phyloP scores from a whole-genome alignment of 257 asterid species.

The Verbena officinalis region DNA sequence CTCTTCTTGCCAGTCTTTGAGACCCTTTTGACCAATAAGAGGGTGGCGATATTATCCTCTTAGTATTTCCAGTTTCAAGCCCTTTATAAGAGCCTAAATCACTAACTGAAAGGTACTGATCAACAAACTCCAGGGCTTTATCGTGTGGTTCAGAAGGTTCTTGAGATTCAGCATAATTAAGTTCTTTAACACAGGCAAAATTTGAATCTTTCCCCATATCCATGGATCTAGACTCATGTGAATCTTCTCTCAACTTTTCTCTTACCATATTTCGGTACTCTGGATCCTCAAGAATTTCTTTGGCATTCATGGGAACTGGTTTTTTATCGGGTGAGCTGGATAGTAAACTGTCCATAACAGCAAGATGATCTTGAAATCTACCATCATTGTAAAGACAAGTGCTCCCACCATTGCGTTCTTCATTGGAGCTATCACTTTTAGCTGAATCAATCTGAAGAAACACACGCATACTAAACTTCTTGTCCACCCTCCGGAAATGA shows the following conservation, averaged over 20 bases:
- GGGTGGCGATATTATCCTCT: constrained; percentile 49
- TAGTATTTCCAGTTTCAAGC: constrained; percentile 26
- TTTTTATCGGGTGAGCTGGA: constrained; percentile 35
- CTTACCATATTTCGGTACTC: constrained; percentile 26
- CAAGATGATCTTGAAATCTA: constrained; percentile 29
- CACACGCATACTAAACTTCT: constrained; percentile 20
- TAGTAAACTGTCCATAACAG: constrained; percentile 18
- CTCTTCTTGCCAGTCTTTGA: constrained; percentile 58
- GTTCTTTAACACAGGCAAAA: constrained; percentile 28
- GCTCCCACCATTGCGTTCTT: constrained; percentile 29
- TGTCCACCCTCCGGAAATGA: constrained; percentile 40
- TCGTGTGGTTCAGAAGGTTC: constrained; percentile 51
- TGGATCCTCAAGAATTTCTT: not conserved
- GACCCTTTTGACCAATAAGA: constrained; percentile 54
- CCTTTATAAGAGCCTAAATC: constrained; percentile 39
- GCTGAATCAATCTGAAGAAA: constrained; percentile 31
- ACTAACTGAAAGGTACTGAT: constrained; percentile 58
- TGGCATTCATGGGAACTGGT: constrained; percentile 11
- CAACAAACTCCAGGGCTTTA: constrained; percentile 64
- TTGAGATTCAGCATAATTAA: constrained; percentile 41
- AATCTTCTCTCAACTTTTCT: constrained; percentile 27
- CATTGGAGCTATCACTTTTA: constrained; percentile 29
- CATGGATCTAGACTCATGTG: constrained; percentile 24
- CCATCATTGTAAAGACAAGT: constrained; percentile 19
- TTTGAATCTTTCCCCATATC: constrained; percentile 34